Base-by-base conservation (phyloP, 2,329 filamentous ascomycete genomes). In the Ophiognomonia clavigignenti-juglandacearum region DNA sequence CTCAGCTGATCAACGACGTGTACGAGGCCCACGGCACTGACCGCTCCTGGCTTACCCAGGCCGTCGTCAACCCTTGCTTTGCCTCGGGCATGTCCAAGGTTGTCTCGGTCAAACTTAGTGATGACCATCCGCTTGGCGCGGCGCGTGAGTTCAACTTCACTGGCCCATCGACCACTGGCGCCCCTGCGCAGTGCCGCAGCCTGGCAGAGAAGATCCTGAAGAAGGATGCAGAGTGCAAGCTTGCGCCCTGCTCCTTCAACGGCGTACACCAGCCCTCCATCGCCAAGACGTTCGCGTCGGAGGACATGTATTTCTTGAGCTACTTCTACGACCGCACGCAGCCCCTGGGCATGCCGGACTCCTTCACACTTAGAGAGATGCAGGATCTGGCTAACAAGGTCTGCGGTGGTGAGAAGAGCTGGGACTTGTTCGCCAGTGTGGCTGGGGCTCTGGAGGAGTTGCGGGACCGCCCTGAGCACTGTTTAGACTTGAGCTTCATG, bases 251-350 rank as follows among this genome's bases (percentile, higher is more conserved):
- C 74, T 96, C 93, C 2, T 98, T 98, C 82, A 95, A 96, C 65
- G 93, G 93, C 54, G 83, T 98, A 24, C 88, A 98, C 70, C 93
- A 98, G 68, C 93, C 93, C 9, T 85, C 86, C 19, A 77, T 98
- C 39, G 83, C 82, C 57, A 95, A 96, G 76, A 98, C 93, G 0
- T 98, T 98, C 61, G 74, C 88, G 22, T 79, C 78, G 53, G 92
- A 97, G 68, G 91, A 96, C 59, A 82, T 97, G 32, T 98, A 92
- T 71, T 89, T 97, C 57, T 92, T 98, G 70, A 95, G 88, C 24
- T 98, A 95, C 78, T 98, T 98, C 71, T 96, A 86, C 71, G 93
- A 98, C 73, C 91, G 95, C 60, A 95, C 88, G 20, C 80, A 88
- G 65, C 88, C 90, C 4, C 81, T 98, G 10, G 95, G 95, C 56